Evolutionary conservation across 495 filamentous ascomycete species (phyloP).

Genomic region (Entonaema liquescens): DNA sequence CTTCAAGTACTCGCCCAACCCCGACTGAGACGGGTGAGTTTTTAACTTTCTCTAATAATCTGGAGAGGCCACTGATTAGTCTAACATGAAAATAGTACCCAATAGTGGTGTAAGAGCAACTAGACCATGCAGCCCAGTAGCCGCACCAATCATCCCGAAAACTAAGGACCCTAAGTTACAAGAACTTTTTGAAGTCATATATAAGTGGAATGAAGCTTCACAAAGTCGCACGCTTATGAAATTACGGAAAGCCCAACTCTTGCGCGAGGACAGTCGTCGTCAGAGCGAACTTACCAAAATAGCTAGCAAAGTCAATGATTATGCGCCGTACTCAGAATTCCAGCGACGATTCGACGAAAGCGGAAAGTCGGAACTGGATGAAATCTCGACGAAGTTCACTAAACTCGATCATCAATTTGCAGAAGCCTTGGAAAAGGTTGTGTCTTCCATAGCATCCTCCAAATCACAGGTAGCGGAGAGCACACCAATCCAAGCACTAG

Average conservation of each 20-base stretch:
- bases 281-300: slow-evolving; percentile 28
- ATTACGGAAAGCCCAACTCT: slow-evolving; percentile 17
- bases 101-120: neutral
- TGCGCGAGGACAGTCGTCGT: slow-evolving; percentile 22
- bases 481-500: slow-evolving; percentile 21
- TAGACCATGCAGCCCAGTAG: neutral
- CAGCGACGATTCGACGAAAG: slow-evolving; percentile 26
- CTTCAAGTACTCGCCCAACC: slow-evolving; percentile 19
- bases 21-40: slow-evolving; percentile 29
- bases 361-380: slow-evolving; percentile 16
- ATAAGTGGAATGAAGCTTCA: slow-evolving; percentile 27
- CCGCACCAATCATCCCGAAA: slow-evolving; percentile 16
- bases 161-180: slow-evolving; percentile 38
- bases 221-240: slow-evolving; percentile 27
- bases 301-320: slow-evolving; percentile 26
- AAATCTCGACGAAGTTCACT: slow-evolving; percentile 13
- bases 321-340: slow-evolving; percentile 37
- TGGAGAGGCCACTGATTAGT: neutral
- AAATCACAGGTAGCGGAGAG: slow-evolving; percentile 26
- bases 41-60: neutral
- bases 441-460: slow-evolving; percentile 21
- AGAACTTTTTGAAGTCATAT: slow-evolving; percentile 32
- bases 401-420: slow-evolving; percentile 20
- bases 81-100: slow-evolving; percentile 25
- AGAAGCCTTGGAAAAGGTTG: slow-evolving; percentile 25